Base-by-base conservation (phyloP, 2,329 filamentous ascomycete genomes). In the Trichoderma arundinaceum region DNA sequence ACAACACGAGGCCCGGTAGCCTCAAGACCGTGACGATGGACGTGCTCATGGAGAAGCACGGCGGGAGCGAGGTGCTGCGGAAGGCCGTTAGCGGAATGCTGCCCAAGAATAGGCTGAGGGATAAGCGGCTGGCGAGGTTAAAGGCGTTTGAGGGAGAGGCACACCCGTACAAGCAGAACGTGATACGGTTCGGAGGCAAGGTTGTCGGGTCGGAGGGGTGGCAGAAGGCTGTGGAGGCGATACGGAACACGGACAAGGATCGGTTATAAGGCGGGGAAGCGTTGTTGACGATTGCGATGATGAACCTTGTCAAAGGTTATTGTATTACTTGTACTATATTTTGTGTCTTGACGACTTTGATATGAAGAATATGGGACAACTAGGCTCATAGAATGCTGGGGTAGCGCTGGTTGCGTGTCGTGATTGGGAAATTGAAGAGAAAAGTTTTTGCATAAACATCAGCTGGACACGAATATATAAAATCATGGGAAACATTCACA, bases 71-170 rank as follows among this genome's bases (percentile, higher is more conserved):
- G 84, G 89, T 99, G 43, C 79, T 99, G 76, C 85, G 92, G 74
- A 91, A 93, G 78, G 95, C 96, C 1, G 96, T 99, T 46, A 90
- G 91, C 75, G 96, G 96, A 56, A 99, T 99, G 95, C 80, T 99
- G 79, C 95, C 95, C 62, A 99, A 99, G 86, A 99, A 99, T 81
- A 83, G 94, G 74, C 81, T 99, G 74, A 84, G 94, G 73, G 93
- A 97, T 77, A 91, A 92, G 82, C 82, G 96, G 69, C 81, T 99
- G 81, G 92, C 89, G 43, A 84, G 95, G 72, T 80, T 99, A 76
- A 99, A 98, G 86, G 94, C 92, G 6, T 99, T 97, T 78, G 96
- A 99, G 80, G 93, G 94, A n/a, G 83, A 87, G 44, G 88, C 88
- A 28, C 94, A 99, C 82, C 96, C 95, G 44, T 98, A 97, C 78